These are phyloP conservation scores for Solanum pennellii DNA, from an alignment of 257 asterid genomes.

Conservation along the genomic window DNA sequence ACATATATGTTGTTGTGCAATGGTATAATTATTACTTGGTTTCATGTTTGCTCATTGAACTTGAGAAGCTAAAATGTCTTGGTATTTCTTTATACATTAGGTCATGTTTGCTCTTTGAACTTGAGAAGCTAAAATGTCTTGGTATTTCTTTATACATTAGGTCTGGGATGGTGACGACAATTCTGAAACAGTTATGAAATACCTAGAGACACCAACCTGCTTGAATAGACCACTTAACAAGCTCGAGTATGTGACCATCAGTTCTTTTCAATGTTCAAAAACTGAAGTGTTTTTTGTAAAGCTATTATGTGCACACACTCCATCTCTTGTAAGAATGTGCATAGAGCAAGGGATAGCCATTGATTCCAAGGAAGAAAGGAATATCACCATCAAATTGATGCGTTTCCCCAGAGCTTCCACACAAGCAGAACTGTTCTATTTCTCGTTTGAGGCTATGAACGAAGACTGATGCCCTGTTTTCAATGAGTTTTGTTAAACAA, in stretches of 20 bases:
- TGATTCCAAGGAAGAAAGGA: background rate
- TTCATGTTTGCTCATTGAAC: background rate
- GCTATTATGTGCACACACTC: background rate
- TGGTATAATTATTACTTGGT: background rate
- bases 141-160: background rate
- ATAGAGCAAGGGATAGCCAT: background rate
- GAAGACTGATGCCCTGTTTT: background rate
- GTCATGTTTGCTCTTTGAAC: background rate
- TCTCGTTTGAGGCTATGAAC: background rate
- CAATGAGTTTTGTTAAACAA: background rate
- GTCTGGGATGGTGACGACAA: background rate
- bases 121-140: background rate
- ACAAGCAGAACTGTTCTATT: background rate
- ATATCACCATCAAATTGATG: background rate
- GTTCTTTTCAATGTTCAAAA: background rate
- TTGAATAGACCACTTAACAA: background rate
- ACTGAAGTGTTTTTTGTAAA: background rate
- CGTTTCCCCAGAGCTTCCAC: background rate
- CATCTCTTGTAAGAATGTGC: background rate
- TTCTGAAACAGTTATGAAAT: background rate
- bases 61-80: no score
- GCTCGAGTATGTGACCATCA: background rate
- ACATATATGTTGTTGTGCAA: background rate
- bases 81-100: background rate
- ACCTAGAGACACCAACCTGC: background rate